Percentiles rank a stretch among this genome's conserved stretches.
These are phyloP conservation scores for Penicillium angulare DNA, from an alignment of 495 filamentous ascomycete genomes.

Conservation along the genomic window DNA sequence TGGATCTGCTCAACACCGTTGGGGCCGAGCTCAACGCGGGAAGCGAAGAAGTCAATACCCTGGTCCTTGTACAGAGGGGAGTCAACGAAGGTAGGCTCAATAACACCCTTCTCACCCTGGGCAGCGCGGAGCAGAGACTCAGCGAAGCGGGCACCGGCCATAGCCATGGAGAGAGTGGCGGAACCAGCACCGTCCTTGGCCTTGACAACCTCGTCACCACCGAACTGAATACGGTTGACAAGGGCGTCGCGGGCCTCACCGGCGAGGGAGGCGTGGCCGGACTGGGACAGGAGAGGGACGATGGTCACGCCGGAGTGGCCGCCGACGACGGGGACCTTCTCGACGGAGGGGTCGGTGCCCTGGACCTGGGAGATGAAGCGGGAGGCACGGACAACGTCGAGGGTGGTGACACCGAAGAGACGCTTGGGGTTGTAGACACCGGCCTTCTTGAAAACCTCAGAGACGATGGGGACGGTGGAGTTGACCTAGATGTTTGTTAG, in stretches of 20 bases:
- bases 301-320: conserved; percentile 98
- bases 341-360: conserved; percentile 80
- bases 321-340: conserved; percentile 93
- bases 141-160: conserved; percentile 96
- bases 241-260: conserved; percentile 73
- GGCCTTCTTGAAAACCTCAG: conserved; percentile 91
- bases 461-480: conserved; percentile 95
- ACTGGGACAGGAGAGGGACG: conserved; percentile 94
- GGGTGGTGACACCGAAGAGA: conserved; percentile 98
- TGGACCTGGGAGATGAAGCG: conserved; percentile 96
- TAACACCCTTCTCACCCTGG: conserved; percentile 89
- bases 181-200: conserved; percentile 98
- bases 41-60: conserved; percentile 94
- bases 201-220: conserved; percentile 98
- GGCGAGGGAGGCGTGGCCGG: conserved; percentile 76
- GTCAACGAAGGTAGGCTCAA: conserved; percentile 97
- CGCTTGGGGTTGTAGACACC: conserved; percentile 98
- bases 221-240: conserved; percentile 95
- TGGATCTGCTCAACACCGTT: conserved; percentile 93
- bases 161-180: conserved; percentile 98
- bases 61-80: conserved; percentile 96
- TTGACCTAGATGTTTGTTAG: conserved; percentile 62
- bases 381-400: conserved; percentile 95
- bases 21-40: conserved; percentile 89
- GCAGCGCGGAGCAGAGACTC: conserved; percentile 90